Evolutionary conservation across 768 basidiomycete species (phyloP).

Genomic region (Mycena vulgaris): DNA sequence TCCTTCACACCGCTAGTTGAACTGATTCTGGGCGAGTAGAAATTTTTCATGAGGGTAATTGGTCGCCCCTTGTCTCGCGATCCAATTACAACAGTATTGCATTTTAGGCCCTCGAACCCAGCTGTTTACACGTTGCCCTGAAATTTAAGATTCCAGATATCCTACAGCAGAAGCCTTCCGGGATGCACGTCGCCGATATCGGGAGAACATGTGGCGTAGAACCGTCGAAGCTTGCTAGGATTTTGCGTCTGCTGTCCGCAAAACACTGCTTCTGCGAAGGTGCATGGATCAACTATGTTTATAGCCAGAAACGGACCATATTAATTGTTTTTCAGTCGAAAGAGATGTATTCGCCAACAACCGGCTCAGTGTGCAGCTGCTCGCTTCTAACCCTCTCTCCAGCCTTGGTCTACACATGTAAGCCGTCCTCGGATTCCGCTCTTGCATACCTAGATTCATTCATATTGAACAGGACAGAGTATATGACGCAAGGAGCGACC

Average conservation of each 20-base stretch:
- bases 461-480: conserved; percentile 21
- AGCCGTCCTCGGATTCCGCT: neutral
- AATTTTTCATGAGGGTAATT: conserved; percentile 24
- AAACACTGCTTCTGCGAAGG: too few species aligned
- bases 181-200: conserved; percentile 45
- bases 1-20: neutral
- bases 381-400: conserved; percentile 33
- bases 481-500: conserved; percentile 27
- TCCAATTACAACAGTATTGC: neutral
- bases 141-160: conserved; percentile 42
- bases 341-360: conserved; percentile 47
- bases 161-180: conserved; percentile 40
- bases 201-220: too few species aligned
- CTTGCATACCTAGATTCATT: neutral
- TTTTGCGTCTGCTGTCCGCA: too few species aligned
- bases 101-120: conserved; percentile 31
- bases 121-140: conserved; percentile 33
- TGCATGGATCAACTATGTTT: too few species aligned
- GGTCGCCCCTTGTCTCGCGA: neutral
- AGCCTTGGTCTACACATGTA: conserved; percentile 35
- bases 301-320: too few species aligned
- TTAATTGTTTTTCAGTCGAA: conserved; percentile 36
- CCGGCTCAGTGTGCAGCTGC: conserved; percentile 42
- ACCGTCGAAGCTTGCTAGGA: too few species aligned
- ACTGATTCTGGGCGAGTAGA: conserved; percentile 8